Evolutionary conservation across 2,329 filamentous ascomycete species (phyloP).

Genomic region (Cordyceps tenuipes): DNA sequence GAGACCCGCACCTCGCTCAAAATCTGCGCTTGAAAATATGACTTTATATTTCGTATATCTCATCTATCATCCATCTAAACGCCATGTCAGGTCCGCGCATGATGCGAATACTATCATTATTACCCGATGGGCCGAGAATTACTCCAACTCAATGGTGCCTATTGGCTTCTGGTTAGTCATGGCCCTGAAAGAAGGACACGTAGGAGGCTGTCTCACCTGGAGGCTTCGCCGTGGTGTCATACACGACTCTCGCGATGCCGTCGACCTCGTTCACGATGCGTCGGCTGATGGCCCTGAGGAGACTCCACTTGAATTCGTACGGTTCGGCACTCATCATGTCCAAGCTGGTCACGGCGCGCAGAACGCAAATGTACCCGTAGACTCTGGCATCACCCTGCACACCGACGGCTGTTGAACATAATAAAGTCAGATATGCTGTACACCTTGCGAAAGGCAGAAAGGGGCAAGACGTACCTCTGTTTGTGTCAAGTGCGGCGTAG

Average conservation of each 20-base stretch:
- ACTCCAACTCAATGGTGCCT: not conserved
- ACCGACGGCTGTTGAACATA: conserved; percentile 22
- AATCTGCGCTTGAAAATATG: no score
- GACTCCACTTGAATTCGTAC: conserved; percentile 55
- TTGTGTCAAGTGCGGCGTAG: not conserved
- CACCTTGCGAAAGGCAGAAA: not conserved
- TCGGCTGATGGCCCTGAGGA: conserved; percentile 56
- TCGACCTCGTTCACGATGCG: conserved; percentile 61
- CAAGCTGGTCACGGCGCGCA: conserved; percentile 36
- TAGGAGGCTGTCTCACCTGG: not conserved
- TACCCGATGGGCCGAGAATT: not conserved
- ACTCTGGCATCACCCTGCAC: conserved; percentile 58
- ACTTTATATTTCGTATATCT: not conserved
- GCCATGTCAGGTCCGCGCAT: not conserved
- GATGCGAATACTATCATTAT: not conserved
- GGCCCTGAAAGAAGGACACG: not conserved
- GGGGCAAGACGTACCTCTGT: not conserved
- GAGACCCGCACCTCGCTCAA: no score
- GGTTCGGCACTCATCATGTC: conserved; percentile 64
- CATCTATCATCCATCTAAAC: not conserved
- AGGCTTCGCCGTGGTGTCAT: conserved; percentile 41
- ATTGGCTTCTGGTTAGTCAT: not conserved
- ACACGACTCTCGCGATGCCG: conserved; percentile 62
- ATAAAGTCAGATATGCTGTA: not conserved
- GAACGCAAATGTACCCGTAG: conserved; percentile 22